These are phyloP conservation scores for Syzygium aromaticum DNA, from an alignment of 345 rosid species.

Conservation along the genomic window DNA sequence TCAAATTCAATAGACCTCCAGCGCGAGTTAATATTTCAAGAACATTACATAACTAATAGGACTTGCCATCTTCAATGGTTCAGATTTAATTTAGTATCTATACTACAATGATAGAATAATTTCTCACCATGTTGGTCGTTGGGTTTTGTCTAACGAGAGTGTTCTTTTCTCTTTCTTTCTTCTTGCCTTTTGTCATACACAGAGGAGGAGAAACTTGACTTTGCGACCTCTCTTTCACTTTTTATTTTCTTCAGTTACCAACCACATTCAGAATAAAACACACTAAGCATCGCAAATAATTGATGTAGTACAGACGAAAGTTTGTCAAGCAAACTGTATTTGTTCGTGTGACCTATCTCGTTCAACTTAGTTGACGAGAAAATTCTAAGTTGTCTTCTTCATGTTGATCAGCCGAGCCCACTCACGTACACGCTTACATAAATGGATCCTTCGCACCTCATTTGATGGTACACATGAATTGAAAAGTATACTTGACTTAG, in stretches of 20 bases:
- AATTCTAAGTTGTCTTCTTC: not conserved
- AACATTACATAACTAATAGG: not conserved
- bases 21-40: not conserved
- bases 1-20: not conserved
- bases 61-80: not conserved
- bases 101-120: not conserved
- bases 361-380: not conserved
- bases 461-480: not conserved
- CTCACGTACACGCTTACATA: not conserved
- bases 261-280: not conserved
- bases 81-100: not conserved
- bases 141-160: not conserved
- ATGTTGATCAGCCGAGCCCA: not conserved
- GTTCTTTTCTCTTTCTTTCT: not conserved
- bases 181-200: not conserved
- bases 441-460: not conserved
- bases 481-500: fast-evolving
- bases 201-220: not conserved
- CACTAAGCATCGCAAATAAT: not conserved
- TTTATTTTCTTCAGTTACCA: not conserved
- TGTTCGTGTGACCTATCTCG: not conserved
- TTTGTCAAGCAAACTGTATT: not conserved
- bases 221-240: not conserved
- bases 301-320: not conserved
- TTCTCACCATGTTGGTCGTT: not conserved